Evolutionary conservation across 176 grass and related monocot genomes (phyloP), one percentile per base, ranked within the genome.

Genomic region (Lolium multiflorum): DNA sequence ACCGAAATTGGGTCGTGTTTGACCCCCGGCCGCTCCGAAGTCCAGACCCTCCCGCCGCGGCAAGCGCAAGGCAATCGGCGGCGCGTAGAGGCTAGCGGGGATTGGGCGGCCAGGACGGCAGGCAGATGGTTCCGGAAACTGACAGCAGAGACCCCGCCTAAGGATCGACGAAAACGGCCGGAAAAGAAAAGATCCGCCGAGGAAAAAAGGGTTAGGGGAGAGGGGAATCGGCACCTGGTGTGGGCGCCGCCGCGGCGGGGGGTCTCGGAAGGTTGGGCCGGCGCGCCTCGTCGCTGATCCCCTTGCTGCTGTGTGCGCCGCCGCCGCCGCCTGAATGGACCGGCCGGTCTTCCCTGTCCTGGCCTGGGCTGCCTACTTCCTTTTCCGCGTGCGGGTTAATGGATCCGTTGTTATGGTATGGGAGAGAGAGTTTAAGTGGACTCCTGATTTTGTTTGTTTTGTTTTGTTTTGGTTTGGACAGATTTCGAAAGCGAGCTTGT

Each of bases 311-410:
- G 81, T 37, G 70, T 41, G 22, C 38, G 81, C 71, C 89, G 89
- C 86, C 89, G 70, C 61, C 82, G 89, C 86, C 90, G 71, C 62
- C 82, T 24, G 70, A 88, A 85, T 88, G 69, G 84, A 87, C 89
- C 54, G 65, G 67, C 72, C 9, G 48, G 58, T 52, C 46, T 11
- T 56, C 69, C 20, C 18, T 2, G 39, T 16, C 46, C 16, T 21
- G 16, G 1, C 20, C 48, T 74, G 5, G 76, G 47, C 48, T 41
- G 57, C 7, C 13, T 11, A 43, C 10, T 21, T 1, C 8, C 4
- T 43, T 67, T 48, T 71, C 11, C 14, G 7, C 41, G 6, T 13
- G 1, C 38, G 8, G 60, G 68, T 48, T 54, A 76, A 76, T 55
- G 71, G 86, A 68, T 88, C 71, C 71, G 80, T 58, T 58, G 13